Percentiles rank a stretch among this genome's conserved stretches.
Conservation (phyloP, 495 filamentous ascomycete genomes). For the Daldinia concentrica region DNA sequence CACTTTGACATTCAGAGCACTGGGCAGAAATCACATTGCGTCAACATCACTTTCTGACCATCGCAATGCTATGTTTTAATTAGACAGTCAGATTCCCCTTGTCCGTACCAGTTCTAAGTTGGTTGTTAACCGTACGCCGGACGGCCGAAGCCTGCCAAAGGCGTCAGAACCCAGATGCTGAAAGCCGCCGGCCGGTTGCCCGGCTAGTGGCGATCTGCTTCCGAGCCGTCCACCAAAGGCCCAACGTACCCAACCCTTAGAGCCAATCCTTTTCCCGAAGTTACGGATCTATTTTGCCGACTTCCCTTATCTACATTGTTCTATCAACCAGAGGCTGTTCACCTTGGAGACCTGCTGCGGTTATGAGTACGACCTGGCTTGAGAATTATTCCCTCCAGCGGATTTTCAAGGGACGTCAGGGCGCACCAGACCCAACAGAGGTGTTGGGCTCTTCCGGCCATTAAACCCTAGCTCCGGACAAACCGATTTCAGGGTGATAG, state of each 20-base stretch:
- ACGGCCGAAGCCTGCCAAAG: too few species aligned
- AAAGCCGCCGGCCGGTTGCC: too few species aligned
- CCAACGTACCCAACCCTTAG: conserved; percentile 10
- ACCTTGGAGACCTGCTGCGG: conserved; percentile 12
- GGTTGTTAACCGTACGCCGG: too few species aligned
- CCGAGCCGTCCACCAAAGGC: conserved; percentile 6
- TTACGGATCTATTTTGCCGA: conserved; percentile 13
- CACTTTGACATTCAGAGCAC: too few species aligned
- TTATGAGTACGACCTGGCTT: conserved; percentile 11
- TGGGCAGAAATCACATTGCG: too few species aligned
- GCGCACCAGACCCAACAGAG: conserved; percentile 12
- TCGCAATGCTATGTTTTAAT: too few species aligned
- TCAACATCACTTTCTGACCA: too few species aligned
- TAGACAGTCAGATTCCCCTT: too few species aligned
- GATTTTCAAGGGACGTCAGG: conserved; percentile 10
- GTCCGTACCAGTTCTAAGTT: too few species aligned
- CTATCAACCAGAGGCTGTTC: too few species aligned
- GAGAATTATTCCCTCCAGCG: conserved; percentile 12
- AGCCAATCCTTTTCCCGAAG: conserved; percentile 12
- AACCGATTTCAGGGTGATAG: conserved; percentile 13
- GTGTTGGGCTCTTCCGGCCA: conserved; percentile 10
- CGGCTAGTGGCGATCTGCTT: conserved; percentile 9
- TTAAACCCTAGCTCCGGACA: conserved; percentile 12
- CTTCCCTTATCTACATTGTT: conserved; percentile 13
- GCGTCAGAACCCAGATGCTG: too few species aligned